Conservation (phyloP, 495 filamentous ascomycete genomes). For the Thermochaetoides thermophila region DNA sequence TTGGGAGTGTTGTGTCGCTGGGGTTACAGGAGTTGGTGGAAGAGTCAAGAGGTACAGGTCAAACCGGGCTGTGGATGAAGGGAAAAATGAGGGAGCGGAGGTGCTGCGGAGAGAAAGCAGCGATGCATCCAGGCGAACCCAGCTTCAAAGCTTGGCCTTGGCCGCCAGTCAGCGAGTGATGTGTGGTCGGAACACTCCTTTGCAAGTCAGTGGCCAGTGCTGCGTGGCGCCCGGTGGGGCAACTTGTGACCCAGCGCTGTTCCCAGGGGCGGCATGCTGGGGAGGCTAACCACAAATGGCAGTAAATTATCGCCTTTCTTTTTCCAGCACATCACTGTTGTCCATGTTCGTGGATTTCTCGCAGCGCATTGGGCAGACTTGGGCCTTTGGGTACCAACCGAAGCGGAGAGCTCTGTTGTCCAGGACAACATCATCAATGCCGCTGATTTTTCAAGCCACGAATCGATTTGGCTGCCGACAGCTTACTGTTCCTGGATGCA, state of each 20-base stretch:
- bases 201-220: slow-evolving; percentile 5
- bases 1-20: slow-evolving; percentile 6
- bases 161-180: slow-evolving; percentile 23
- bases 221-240: not conserved
- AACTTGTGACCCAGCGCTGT: slow-evolving; percentile 1
- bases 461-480: too few species aligned
- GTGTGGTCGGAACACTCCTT: slow-evolving; percentile 15
- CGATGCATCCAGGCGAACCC: slow-evolving; percentile 13
- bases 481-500: too few species aligned
- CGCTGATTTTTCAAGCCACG: too few species aligned
- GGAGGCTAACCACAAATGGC: not conserved
- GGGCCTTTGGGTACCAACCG: not conserved
- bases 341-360: too few species aligned
- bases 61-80: slow-evolving; percentile 14
- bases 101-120: slow-evolving; percentile 19
- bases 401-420: not conserved
- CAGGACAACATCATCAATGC: too few species aligned
- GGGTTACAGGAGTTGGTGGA: too few species aligned
- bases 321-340: too few species aligned
- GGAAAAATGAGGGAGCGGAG: slow-evolving; percentile 26
- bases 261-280: not conserved
- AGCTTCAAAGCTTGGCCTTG: slow-evolving; percentile 15
- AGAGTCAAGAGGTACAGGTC: too few species aligned
- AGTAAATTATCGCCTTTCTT: too few species aligned
- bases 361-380: not conserved